Percentiles rank a stretch among this genome's conserved stretches.
Conservation (phyloP, 1,139 yeast species). For the Pichia sp. region DNA sequence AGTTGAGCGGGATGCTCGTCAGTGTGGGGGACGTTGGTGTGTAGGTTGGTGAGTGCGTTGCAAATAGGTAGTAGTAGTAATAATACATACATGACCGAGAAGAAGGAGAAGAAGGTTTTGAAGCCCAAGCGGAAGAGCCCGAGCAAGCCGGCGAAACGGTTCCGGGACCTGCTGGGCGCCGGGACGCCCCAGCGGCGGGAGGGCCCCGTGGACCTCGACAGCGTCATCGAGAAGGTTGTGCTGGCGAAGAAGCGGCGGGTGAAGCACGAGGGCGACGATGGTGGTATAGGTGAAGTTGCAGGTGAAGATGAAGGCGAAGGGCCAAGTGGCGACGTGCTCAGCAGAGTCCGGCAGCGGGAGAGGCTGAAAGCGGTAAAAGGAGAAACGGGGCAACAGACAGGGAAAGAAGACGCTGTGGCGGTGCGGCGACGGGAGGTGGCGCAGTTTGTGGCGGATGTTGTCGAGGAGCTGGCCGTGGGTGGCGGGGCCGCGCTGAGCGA, state of each 20-base stretch:
- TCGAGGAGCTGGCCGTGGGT: neutral
- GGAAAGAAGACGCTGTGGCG: neutral
- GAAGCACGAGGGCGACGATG: neutral
- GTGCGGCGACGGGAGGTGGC: neutral
- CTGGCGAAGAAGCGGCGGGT: neutral
- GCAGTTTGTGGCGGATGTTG: constrained; percentile 6
- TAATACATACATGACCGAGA: neutral
- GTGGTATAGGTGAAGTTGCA: neutral
- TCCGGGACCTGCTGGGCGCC: neutral
- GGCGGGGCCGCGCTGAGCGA: neutral
- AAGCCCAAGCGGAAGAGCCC: neutral
- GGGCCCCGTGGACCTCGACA: neutral
- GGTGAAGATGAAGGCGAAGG: too few relatives aligned
- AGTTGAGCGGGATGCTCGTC: constrained; percentile 77
- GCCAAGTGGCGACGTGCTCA: neutral
- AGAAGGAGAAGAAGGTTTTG: neutral
- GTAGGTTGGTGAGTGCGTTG: neutral
- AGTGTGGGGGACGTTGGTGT: constrained; percentile 36
- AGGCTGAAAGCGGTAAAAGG: neutral
- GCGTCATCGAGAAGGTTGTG: neutral
- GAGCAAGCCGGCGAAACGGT: neutral
- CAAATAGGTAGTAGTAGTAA: neutral
- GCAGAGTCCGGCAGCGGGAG: neutral
- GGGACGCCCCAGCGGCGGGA: neutral
- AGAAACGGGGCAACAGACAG: neutral